Percentiles rank a stretch among this genome's conserved stretches.
Evolutionary conservation across 768 basidiomycete species (phyloP).

Genomic region (Coprinellus micaceus): DNA sequence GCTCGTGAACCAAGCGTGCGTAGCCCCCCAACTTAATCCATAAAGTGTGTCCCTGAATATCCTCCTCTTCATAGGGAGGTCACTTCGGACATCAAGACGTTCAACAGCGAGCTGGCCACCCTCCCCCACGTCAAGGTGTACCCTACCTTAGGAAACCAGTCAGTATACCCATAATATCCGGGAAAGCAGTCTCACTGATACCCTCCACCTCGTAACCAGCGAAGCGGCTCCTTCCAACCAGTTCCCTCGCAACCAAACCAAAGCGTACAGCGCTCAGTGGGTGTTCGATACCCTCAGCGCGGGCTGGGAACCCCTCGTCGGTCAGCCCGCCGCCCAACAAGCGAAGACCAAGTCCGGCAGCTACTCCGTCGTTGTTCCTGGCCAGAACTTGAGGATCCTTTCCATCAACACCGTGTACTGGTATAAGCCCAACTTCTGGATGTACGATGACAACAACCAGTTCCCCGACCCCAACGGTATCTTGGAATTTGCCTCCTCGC

Average conservation of each 20-base stretch:
- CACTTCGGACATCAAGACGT: constrained; percentile 40
- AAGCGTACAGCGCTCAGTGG: constrained; percentile 43
- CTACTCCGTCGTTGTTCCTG: constrained; percentile 46
- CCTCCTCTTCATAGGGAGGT: constrained; percentile 31
- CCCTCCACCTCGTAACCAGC: no score
- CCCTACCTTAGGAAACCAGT: constrained; percentile 55
- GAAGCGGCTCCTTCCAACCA: constrained; percentile 56
- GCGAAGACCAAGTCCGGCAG: constrained; percentile 50
- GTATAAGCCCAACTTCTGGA: constrained; percentile 62
- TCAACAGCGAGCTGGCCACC: constrained; percentile 43
- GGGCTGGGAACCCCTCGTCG: constrained; percentile 41
- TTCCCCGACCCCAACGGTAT: constrained; percentile 62
- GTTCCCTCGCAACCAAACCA: constrained; percentile 49
- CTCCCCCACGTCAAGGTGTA: constrained; percentile 41
- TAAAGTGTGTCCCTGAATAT: background rate
- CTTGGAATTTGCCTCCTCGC: constrained; percentile 46
- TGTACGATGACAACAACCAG: constrained; percentile 49
- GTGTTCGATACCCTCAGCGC: constrained; percentile 50
- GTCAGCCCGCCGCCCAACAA: constrained; percentile 36
- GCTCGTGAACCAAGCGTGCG: constrained; percentile 37
- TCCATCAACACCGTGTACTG: constrained; percentile 60
- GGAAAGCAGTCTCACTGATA: no score
- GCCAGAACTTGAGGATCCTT: constrained; percentile 50
- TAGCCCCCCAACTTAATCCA: background rate
- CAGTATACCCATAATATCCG: no score